Percentiles rank a stretch among this genome's conserved stretches.
These are phyloP conservation scores for Pythium vanterpoolii DNA, from an alignment of 352 stramenopile species.

Conservation along the genomic window DNA sequence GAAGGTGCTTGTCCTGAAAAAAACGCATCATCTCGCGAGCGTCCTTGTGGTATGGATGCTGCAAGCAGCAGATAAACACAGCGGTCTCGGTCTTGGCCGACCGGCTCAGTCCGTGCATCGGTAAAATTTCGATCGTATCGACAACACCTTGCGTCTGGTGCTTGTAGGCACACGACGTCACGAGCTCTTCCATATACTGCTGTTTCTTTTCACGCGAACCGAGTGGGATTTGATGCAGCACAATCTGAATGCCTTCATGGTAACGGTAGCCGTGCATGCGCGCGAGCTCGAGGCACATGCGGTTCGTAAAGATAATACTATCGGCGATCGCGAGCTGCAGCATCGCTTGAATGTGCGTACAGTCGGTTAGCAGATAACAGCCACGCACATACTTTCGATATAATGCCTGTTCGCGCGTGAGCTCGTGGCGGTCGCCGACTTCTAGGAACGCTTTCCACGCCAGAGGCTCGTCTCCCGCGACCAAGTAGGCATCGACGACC, in stretches of 20 bases:
- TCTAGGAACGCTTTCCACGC: constrained; percentile 59
- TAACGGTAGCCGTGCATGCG: constrained; percentile 64
- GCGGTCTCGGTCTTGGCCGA: constrained; percentile 58
- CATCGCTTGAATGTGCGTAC: constrained; percentile 54
- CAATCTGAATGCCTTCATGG: constrained; percentile 44
- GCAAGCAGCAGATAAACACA: constrained; percentile 62
- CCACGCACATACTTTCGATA: constrained; percentile 77
- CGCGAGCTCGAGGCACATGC: constrained; percentile 63
- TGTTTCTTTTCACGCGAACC: constrained; percentile 34
- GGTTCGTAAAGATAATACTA: constrained; percentile 49
- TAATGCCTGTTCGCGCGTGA: constrained; percentile 40
- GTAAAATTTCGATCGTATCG: constrained; percentile 44
- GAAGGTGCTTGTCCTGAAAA: constrained; percentile 41
- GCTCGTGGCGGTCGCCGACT: constrained; percentile 34
- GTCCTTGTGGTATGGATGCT: constrained; percentile 33
- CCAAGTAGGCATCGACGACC: constrained; percentile 76
- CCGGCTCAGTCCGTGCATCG: constrained; percentile 36
- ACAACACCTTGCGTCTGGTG: constrained; percentile 48
- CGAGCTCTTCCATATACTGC: constrained; percentile 56
- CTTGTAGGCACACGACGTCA: constrained; percentile 71
- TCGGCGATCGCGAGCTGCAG: constrained; percentile 44
- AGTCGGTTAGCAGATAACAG: constrained; percentile 58
- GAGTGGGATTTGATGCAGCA: constrained; percentile 36
- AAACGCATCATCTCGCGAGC: constrained; percentile 38
- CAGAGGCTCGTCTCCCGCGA: constrained; percentile 49